Base-by-base conservation (phyloP, 1,284 basidiomycete genomes). In the Trametes hirsuta region DNA sequence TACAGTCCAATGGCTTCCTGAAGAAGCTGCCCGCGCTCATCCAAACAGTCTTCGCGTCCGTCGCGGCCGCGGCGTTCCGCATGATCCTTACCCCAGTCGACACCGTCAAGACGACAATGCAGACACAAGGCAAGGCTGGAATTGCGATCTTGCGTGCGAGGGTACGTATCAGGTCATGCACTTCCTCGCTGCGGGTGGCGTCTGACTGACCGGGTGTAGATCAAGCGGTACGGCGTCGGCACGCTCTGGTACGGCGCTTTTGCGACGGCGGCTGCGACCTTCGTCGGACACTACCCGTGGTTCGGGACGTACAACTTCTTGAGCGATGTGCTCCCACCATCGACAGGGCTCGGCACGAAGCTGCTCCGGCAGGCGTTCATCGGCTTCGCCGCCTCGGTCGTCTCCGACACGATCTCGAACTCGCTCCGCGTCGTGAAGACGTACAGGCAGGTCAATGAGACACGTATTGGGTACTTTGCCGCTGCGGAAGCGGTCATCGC, bases 371-470 rank as follows among this genome's bases (percentile, higher is more conserved):
- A 93, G 55, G 94, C 93, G 0, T 84, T 94, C 73, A 96, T 96
- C 65, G 94, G 94, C 1, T 96, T 96, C 72, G 80, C 77, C 42
- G 91, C 94, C 0, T 93, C 91, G 2, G 79, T 95, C 52, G 79
- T 88, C 3, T 94, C 91, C 10, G 94, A 96, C 70, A 90, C 87
- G 0, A 71, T 91, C 47, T 93, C 90, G 53, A 96, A 97, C 77
- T 93, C 89, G 5, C 77, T 97, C 1, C 85, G 93, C n/a, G 94
- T 97, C 3, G 77, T 97, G 69, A 97, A 96, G 81, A 96, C 94
- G 0, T 96, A 95, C 75, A 80, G 94, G 15, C 94, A 97, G 73
- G 92, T 94, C 15, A 87, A 94, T 71, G 87, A 89, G 61, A 85
- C 85, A 3, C 81, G 85, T 36, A 87, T 96, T 14, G 85, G 88